These are phyloP conservation scores for Sanghuangporus weigelae DNA, from an alignment of 1,284 basidiomycete genomes.

Conservation along the genomic window DNA sequence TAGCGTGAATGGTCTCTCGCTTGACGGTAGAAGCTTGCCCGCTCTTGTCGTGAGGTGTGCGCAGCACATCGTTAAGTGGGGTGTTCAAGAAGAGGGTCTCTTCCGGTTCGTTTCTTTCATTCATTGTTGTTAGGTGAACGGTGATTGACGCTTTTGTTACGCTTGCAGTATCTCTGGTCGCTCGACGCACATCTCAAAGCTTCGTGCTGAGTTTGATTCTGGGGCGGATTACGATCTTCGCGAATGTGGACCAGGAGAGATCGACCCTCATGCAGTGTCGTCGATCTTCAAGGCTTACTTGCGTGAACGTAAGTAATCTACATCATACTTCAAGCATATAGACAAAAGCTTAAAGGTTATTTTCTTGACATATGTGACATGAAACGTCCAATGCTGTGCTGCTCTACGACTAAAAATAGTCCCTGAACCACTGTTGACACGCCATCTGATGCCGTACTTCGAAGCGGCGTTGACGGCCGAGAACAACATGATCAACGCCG, in stretches of 20 bases:
- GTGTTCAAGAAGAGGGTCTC: constrained; percentile 77
- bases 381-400: neutral
- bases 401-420: constrained; percentile 40
- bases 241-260: constrained; percentile 70
- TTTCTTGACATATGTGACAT: constrained; percentile 10
- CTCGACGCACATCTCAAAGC: constrained; percentile 65
- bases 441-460: constrained; percentile 62
- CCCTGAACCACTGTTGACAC: constrained; percentile 76
- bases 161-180: constrained; percentile 62
- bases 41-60: constrained; percentile 74
- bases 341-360: neutral
- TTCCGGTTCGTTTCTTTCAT: constrained; percentile 53
- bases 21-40: constrained; percentile 59
- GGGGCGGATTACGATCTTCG: constrained; percentile 82
- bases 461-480: constrained; percentile 67
- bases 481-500: constrained; percentile 31
- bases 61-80: constrained; percentile 76
- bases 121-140: neutral
- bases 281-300: constrained; percentile 79
- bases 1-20: constrained; percentile 21
- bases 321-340: constrained; percentile 1
- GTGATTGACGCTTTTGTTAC: neutral
- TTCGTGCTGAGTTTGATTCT: constrained; percentile 80
- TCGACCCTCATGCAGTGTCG: constrained; percentile 90
- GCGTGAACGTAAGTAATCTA: constrained; percentile 58